Base-by-base conservation (phyloP, 805 yeast species). In the Yarrowia sp. region DNA sequence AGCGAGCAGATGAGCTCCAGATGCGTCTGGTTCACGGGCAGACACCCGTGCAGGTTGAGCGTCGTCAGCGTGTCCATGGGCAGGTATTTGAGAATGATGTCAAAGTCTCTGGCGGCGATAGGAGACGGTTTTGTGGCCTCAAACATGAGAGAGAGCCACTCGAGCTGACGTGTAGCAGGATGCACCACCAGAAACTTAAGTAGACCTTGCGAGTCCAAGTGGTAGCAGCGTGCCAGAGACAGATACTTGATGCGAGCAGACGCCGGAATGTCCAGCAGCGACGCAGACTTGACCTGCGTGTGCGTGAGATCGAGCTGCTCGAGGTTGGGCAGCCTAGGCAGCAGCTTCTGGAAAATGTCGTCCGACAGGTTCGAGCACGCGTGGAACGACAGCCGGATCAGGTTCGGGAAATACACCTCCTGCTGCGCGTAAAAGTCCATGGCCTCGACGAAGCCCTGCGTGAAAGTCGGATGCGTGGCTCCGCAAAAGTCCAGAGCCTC, bases 401-500 rank as follows among this genome's bases (percentile, higher is more conserved):
- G 66, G 33, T 67, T 68, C 25, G 66, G 62, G 59, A 63, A 71
- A 22, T 61, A 66, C n/a, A 59, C 62, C 65, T 63, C 63, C 24
- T 61, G 62, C 32, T 61, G 42, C 21, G 33, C 16, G 63, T 31
- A 46, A 39, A 38, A 58, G 41, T 58, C 16, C 53, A 67, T 63
- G 67, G 65, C 42, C 63, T 67, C 21, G 5, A 31, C 18, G 41
- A 58, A 44, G 2, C 53, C 49, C 16, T 53, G 35, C 16, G 41
- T 39, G 25, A 58, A 58, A 5, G 49, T 58, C 10, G 38, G 62
- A 46, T 88, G 87, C 6, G 90, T 83, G 36, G 96, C 88, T 7
- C 97, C 97, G 73, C 97, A 91, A 65, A 91, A 90, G 73, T 91
- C 97, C 12, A 91, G 74, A 0, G 89, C 83, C 72, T 86, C 82